Evolutionary conservation across 2,329 filamentous ascomycete species (phyloP).

Genomic region (Fusarium verrucosum): DNA sequence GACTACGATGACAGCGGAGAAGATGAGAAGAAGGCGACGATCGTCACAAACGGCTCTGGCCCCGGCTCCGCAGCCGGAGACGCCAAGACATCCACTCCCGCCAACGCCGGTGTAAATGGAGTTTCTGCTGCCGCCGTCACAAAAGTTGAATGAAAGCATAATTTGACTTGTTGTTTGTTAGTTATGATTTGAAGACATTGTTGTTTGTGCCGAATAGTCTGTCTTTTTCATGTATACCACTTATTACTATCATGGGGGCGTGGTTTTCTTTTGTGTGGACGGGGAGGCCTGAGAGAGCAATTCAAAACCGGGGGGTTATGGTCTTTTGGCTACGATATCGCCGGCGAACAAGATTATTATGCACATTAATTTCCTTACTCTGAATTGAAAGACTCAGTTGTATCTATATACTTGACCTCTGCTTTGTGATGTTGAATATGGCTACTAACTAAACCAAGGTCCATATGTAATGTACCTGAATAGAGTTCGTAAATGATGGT

Average conservation of each 20-base stretch:
- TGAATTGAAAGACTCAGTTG: conserved; percentile 26
- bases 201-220: conserved; percentile 35
- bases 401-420: not conserved
- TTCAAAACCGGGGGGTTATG: conserved; percentile 35
- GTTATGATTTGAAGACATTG: conserved; percentile 41
- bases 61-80: conserved; percentile 61
- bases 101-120: conserved; percentile 59
- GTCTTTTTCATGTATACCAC: conserved; percentile 40
- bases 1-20: conserved; percentile 96
- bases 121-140: conserved; percentile 51
- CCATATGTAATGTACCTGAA: too few relatives aligned
- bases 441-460: too few relatives aligned
- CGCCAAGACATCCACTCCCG: conserved; percentile 60
- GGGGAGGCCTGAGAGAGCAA: conserved; percentile 31
- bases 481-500: not conserved
- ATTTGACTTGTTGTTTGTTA: conserved; percentile 17
- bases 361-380: conserved; percentile 36
- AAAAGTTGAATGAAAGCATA: conserved; percentile 57
- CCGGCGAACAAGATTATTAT: conserved; percentile 43
- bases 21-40: conserved; percentile 74
- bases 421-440: not conserved
- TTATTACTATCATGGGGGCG: conserved; percentile 21
- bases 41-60: conserved; percentile 55
- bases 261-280: conserved; percentile 37
- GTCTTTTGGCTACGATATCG: conserved; percentile 46